Evolutionary conservation across 163 green algal species (phyloP), one percentile per base, ranked within the genome.

Genomic region (Chlamydomonas reinhardtii): DNA sequence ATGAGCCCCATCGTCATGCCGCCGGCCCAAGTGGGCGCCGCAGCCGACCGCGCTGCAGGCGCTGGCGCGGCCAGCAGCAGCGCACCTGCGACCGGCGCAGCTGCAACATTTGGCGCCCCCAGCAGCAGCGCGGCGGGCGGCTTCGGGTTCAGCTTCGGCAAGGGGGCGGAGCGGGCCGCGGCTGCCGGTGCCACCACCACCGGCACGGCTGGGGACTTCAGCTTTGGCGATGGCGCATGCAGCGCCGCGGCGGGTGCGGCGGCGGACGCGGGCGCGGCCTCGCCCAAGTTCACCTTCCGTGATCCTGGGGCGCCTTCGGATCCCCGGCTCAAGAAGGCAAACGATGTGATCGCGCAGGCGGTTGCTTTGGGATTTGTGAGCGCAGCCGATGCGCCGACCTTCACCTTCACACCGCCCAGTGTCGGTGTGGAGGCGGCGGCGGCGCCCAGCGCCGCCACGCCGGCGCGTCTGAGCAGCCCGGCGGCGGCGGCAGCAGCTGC

Each of bases 1-100:
- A 35, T 86, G 27, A 86, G 80, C 70, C 80, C 80, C 39, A 86
- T 86, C 25, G 56, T 70, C 6, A 17, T 86, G 22, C 70, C 69
- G 19, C 32, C 52, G 0, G 34, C 54, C 5, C 27, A 16, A 1
- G 27, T 27, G 15, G 27, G 37, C 12, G 27, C 39, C 31, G 61
- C 59, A 0, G 22, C 74, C 22, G 59, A 72, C 14, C 74, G 56
- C 5, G 56, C 16, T 35, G 31, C 56, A 15, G n/a, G 12, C 59
- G 19, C 59, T 2, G 59, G 20, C 31, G 17, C 29, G 12, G 73
- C 73, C 24, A 56, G 48, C 48, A 56, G 48, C 59, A 4, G 22
- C 59, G 59, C 22, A 4, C 59, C 59, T 65, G 22, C 59, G 19
- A 1, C 22, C 17, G 14, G 59, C 59, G 19, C 59, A n/a, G 22